phyloP scores from a whole-genome alignment of 805 yeast genomes.

The Ogataea trehaloabstinens region DNA sequence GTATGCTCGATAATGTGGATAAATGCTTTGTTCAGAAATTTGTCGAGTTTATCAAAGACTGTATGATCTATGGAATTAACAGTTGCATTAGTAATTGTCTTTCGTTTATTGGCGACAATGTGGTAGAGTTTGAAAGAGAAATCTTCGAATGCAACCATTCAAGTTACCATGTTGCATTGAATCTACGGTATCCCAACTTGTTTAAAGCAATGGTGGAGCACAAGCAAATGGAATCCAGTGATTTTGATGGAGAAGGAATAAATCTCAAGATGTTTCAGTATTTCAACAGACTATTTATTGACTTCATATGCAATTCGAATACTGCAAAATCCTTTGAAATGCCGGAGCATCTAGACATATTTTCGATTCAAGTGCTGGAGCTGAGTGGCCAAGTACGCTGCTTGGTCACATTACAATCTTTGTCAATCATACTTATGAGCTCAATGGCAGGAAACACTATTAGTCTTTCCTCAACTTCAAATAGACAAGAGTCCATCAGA shows the following conservation, averaged over 20 bases:
- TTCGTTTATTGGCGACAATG: constrained; percentile 13
- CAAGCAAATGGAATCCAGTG: constrained; percentile 3
- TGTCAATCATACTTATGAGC: constrained; percentile 18
- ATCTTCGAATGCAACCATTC: constrained; percentile 17
- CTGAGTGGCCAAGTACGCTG: constrained; percentile 11
- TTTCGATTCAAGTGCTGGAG: constrained; percentile 14
- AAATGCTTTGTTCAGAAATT: constrained; percentile 18
- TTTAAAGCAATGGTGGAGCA: constrained; percentile 14
- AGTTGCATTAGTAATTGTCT: constrained; percentile 18
- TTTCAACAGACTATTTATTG: constrained; percentile 18
- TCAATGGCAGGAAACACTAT: constrained; percentile 7
- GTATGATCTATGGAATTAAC: constrained; percentile 24
- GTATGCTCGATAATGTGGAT: constrained; percentile 8
- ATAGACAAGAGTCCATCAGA: neutral
- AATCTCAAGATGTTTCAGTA: constrained; percentile 9
- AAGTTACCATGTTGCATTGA: constrained; percentile 13
- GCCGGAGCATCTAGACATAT: constrained; percentile 20
- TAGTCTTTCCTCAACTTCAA: constrained; percentile 6
- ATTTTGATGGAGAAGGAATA: neutral
- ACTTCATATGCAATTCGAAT: constrained; percentile 16
- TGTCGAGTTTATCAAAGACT: constrained; percentile 25
- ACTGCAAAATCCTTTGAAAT: constrained; percentile 13
- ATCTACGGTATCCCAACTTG: constrained; percentile 20
- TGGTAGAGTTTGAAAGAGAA: constrained; percentile 22
- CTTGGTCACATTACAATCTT: constrained; percentile 16